Evolutionary conservation across 2,329 filamentous ascomycete genomes (phyloP), one percentile per base, ranked within the genome.

Genomic region (Aspergillus felis): DNA sequence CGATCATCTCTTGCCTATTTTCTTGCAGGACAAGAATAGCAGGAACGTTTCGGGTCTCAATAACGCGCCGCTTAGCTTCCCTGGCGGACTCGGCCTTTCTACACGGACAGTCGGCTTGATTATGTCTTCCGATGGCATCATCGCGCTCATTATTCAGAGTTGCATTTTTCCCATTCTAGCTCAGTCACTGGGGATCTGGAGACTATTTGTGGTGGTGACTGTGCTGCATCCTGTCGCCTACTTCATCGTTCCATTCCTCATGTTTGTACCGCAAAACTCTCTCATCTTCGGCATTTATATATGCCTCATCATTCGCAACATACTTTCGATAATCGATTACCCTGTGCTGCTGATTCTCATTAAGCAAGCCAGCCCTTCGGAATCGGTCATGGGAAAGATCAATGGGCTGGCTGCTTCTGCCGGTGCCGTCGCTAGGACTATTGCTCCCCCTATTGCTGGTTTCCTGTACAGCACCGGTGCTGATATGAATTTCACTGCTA

Each of bases 1-100:
- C 74, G 93, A 97, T 69, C 90, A 96, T 71, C 82, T 97, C 0
- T 81, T 96, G 54, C 92, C 92, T 7, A 96, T 97, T 58, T 97
- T 96, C 76, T 85, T 96, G 53, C 92, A 97, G 72, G 92, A 96
- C 66, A 69, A 78, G 49, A 73, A 77, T 46, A 70, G 77, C 5
- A 62, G 75, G 25, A 59, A 64, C 1, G 60, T 64, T 22, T 60
- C 67, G 25, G 63, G 57, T 66, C n/a, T 67, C 69, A 46, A 56
- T 28, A 54, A 61, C 54, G 65, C 81, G 75, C 63, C 77, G 72
- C 78, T 89, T 44, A 81, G 83, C 68, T 84, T 84, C 9, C 71
- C 81, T 0, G 87, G 88, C 49, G 88, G 88, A 4, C 77, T 91
- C 2, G 88, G 87, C 1, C 79, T 88, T 50, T 83, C 82, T 1